phyloP scores from a whole-genome alignment of 2,329 filamentous ascomycete species.

The Penicillium sp. region DNA sequence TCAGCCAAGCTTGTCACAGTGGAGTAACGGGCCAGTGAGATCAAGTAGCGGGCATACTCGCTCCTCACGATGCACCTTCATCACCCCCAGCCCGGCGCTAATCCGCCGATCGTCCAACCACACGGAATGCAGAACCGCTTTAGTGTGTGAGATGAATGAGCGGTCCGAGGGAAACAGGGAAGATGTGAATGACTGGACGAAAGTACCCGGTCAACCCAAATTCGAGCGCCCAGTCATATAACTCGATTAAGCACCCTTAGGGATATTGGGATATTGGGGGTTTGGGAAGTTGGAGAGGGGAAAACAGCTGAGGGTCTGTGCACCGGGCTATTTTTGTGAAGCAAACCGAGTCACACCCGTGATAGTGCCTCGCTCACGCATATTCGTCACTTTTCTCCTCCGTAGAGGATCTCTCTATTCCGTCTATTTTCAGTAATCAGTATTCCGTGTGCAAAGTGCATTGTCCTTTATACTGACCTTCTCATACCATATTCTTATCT shows the following conservation, averaged over 20 bases:
- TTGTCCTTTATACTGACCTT: neutral
- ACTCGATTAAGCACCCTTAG: slow-evolving; percentile 3
- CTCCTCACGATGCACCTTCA: slow-evolving; percentile 21
- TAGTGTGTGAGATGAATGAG: slow-evolving; percentile 2
- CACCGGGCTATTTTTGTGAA: neutral
- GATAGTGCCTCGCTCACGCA: slow-evolving; percentile 3
- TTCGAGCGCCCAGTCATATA: slow-evolving; percentile 5
- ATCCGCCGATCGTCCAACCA: slow-evolving; percentile 34
- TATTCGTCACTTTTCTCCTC: neutral
- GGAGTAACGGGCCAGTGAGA: slow-evolving; percentile 25
- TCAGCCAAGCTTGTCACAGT: slow-evolving; percentile 36
- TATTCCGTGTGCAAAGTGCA: neutral
- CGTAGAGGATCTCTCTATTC: neutral
- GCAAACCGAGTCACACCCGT: slow-evolving; percentile 1
- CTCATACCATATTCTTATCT: neutral
- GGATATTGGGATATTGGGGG: neutral
- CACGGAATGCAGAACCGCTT: slow-evolving; percentile 28
- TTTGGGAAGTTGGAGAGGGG: neutral
- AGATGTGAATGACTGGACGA: slow-evolving; percentile 1
- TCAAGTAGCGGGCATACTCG: slow-evolving; percentile 5
- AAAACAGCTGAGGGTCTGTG: neutral
- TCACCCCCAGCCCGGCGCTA: slow-evolving; percentile 30
- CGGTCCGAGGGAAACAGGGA: slow-evolving; percentile 1
- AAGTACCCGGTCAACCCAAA: slow-evolving; percentile 6
- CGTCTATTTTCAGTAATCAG: neutral